Percentiles rank a stretch among this genome's conserved stretches.
Evolutionary conservation across 352 stramenopile species (phyloP).

Genomic region (Globisporangium spiculum): DNA sequence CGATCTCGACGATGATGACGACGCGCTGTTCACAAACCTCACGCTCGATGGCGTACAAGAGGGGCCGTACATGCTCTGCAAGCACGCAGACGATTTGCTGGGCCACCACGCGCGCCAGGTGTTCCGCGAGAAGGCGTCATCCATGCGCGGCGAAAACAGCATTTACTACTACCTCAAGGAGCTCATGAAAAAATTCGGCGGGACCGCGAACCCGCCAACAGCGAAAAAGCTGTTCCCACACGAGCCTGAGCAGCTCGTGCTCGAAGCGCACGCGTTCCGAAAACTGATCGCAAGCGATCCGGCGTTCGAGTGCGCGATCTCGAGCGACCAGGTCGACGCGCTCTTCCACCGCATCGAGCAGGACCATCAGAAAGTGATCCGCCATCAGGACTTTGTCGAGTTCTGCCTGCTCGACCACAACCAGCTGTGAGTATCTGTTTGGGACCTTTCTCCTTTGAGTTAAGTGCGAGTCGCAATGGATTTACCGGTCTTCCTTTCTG

Average conservation of each 20-base stretch:
- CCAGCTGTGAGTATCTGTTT: conserved; percentile 46
- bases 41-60: conserved; percentile 78
- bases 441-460: not conserved
- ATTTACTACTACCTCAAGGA: conserved; percentile 87
- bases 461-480: not conserved
- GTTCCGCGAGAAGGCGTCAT: conserved; percentile 82
- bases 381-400: conserved; percentile 74
- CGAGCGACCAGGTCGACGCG: conserved; percentile 66
- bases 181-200: conserved; percentile 70
- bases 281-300: conserved; percentile 78
- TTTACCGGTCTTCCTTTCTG: not conserved
- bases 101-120: conserved; percentile 75
- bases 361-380: conserved; percentile 48
- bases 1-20: conserved; percentile 28
- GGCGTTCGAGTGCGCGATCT: conserved; percentile 66
- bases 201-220: conserved; percentile 24
- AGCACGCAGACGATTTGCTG: conserved; percentile 78
- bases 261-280: conserved; percentile 72
- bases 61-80: conserved; percentile 82
- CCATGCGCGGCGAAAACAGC: conserved; percentile 76
- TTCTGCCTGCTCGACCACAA: conserved; percentile 80
- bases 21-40: conserved; percentile 56
- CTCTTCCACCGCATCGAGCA: conserved; percentile 72
- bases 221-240: conserved; percentile 34
- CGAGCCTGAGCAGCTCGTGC: conserved; percentile 43